Conservation (phyloP, 139 green algal species). For the Auxenochlorella pyrenoidosa region DNA sequence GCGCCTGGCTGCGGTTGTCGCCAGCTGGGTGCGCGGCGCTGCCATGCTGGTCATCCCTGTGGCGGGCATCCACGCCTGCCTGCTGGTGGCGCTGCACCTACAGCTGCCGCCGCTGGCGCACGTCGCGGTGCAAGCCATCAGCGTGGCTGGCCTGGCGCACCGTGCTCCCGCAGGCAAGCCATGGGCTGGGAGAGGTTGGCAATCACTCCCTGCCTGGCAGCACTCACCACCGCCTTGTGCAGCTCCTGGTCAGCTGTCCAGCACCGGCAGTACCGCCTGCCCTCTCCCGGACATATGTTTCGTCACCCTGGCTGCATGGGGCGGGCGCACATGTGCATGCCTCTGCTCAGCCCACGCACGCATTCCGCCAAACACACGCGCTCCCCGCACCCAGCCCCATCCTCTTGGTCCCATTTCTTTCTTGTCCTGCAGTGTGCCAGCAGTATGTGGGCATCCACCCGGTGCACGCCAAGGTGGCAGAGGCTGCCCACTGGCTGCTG, state of each 20-base stretch:
- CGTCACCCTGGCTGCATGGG: too few relatives aligned
- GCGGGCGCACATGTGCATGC: too few relatives aligned
- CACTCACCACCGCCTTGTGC: too few relatives aligned
- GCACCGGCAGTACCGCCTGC: too few relatives aligned
- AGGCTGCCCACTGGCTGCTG: neutral
- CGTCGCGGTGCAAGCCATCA: neutral
- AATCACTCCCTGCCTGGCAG: too few relatives aligned
- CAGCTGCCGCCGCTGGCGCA: slow-evolving; percentile 3
- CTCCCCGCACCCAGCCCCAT: too few relatives aligned
- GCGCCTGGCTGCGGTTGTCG: neutral
- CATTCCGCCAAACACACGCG: too few relatives aligned
- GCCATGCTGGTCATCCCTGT: neutral
- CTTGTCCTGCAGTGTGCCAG: neutral
- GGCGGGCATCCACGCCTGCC: neutral
- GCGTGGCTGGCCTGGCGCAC: neutral
- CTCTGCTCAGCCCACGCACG: too few relatives aligned
- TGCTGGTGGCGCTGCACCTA: neutral
- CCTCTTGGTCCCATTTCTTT: too few relatives aligned
- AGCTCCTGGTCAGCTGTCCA: too few relatives aligned
- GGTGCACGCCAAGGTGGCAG: neutral
- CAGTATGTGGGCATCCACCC: neutral
- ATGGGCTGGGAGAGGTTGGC: too few relatives aligned
- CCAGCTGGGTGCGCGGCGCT: neutral
- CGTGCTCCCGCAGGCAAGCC: neutral
- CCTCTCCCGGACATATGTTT: too few relatives aligned